Conservation (phyloP, 108 stramenopile species). For the Cylindrotheca closterium region DNA sequence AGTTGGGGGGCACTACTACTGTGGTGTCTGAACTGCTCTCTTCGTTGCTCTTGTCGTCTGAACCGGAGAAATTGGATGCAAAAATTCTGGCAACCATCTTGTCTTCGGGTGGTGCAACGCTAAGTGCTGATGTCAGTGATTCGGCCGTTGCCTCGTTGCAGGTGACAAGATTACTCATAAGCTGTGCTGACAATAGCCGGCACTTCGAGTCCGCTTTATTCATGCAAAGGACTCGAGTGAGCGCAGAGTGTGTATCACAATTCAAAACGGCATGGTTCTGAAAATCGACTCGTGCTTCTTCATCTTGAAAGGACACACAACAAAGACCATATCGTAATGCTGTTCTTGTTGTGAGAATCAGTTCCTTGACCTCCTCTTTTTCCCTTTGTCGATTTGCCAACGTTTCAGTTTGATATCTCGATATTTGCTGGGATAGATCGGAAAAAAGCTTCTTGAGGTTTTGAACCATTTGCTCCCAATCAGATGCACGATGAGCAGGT, state of each 20-base stretch:
- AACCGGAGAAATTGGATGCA: too few relatives aligned
- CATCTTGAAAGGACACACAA: slow-evolving; percentile 19
- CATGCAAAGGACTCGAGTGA: slow-evolving; percentile 17
- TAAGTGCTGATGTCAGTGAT: slow-evolving; percentile 34
- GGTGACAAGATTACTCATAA: slow-evolving; percentile 76
- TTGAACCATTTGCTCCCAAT: too few relatives aligned
- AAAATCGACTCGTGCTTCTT: slow-evolving; percentile 14
- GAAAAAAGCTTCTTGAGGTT: too few relatives aligned
- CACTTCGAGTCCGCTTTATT: slow-evolving; percentile 40
- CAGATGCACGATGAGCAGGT: too few relatives aligned
- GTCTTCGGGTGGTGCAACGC: slow-evolving; percentile 59
- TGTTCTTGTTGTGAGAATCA: slow-evolving; percentile 33
- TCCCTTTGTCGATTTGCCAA: background rate
- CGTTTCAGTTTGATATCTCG: slow-evolving; percentile 10
- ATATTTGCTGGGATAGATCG: slow-evolving; percentile 3
- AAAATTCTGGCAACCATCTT: too few relatives aligned
- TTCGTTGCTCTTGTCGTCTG: slow-evolving; percentile 1
- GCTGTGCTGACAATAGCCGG: slow-evolving; percentile 49
- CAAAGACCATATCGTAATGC: slow-evolving; percentile 44
- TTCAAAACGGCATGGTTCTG: slow-evolving; percentile 20
- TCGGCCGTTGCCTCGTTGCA: slow-evolving; percentile 46
- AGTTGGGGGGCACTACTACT: too few relatives aligned
- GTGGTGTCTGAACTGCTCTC: too few relatives aligned
- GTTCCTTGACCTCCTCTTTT: slow-evolving; percentile 6
- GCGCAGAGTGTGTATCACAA: slow-evolving; percentile 14